Evolutionary conservation across 805 yeast genomes (phyloP), one percentile per base, ranked within the genome.

Genomic region (Candida adriatica): DNA sequence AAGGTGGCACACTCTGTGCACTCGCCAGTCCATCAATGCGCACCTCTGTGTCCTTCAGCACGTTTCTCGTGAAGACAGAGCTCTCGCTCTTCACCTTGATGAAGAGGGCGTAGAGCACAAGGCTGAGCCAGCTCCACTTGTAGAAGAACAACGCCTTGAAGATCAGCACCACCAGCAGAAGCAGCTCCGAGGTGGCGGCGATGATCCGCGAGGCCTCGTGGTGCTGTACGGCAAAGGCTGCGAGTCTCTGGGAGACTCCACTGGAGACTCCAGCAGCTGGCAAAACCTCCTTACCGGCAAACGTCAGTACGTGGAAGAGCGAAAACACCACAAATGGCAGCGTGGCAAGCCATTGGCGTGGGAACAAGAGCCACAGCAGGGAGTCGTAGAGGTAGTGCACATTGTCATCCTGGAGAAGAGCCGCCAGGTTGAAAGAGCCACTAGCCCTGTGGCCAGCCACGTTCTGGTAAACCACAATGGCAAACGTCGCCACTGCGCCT

Each of bases 261-360:
- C 58, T 31, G 5, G 53, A 34, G 37, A 58, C 30, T 29, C 42
- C 41, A 16, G 75, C 58, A 6, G 73, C 62, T 24, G 96, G 95
- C 31, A 88, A 62, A 34, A 90, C 43, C 42, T 67, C 70, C 25
- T 75, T 66, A 45, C 80, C 74, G 33, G 70, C 42, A 61, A 84
- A 90, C 13, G 80, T 77, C 49, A 87, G 62, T 8, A 75, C 76
- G 55, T 88, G 96, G 73, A 90, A 87, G 13, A 77, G 52, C 6
- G 96, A 79, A 56, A 81, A 88, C 35, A 83, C 62, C 27, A 74
- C 63, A 51, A 82, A 86, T 34, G 96, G 94, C 16, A 78, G 54
- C 41, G 80, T 60, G 3, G 94, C 70, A 34, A 83, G 52, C 9
- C 18, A 15, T 38, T 68, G 73, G 28, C 79, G 75, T 43, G 86